phyloP scores from a whole-genome alignment of 345 rosid species.

The Trapa incisa region DNA sequence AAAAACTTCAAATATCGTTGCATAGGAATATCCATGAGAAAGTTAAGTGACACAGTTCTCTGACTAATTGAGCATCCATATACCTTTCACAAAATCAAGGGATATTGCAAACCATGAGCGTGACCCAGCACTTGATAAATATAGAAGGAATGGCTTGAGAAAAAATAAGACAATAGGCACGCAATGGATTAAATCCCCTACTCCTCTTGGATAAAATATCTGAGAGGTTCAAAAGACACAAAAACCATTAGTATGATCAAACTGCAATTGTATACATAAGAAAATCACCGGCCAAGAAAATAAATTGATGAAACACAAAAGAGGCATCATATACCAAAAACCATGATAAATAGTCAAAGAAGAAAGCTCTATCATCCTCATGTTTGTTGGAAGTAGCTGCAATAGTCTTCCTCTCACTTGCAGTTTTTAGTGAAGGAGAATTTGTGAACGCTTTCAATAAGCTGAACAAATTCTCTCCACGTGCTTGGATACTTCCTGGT shows the following conservation, averaged over 20 bases:
- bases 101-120: slow-evolving; percentile 35
- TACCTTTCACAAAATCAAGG: slow-evolving; percentile 69
- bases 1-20: no score
- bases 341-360: slow-evolving; percentile 82
- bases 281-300: neutral
- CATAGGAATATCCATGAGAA: neutral
- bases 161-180: slow-evolving; percentile 53
- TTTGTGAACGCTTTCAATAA: slow-evolving; percentile 64
- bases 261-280: neutral
- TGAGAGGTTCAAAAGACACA: slow-evolving; percentile 25
- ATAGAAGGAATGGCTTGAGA: slow-evolving; percentile 46
- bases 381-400: slow-evolving; percentile 21
- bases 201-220: slow-evolving; percentile 70
- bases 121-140: slow-evolving; percentile 29
- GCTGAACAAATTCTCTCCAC: slow-evolving; percentile 82
- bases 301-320: neutral
- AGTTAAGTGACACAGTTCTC: neutral
- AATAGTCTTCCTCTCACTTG: slow-evolving; percentile 41
- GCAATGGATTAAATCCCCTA: slow-evolving; percentile 57
- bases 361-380: slow-evolving; percentile 58
- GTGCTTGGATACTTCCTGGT: slow-evolving; percentile 98
- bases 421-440: slow-evolving; percentile 57
- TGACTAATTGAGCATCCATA: neutral
- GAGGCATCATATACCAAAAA: slow-evolving; percentile 36
- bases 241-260: slow-evolving; percentile 3